Evolutionary conservation across 139 green algal genomes (phyloP), one percentile per base, ranked within the genome.

Genomic region (Chlorella vulgaris): DNA sequence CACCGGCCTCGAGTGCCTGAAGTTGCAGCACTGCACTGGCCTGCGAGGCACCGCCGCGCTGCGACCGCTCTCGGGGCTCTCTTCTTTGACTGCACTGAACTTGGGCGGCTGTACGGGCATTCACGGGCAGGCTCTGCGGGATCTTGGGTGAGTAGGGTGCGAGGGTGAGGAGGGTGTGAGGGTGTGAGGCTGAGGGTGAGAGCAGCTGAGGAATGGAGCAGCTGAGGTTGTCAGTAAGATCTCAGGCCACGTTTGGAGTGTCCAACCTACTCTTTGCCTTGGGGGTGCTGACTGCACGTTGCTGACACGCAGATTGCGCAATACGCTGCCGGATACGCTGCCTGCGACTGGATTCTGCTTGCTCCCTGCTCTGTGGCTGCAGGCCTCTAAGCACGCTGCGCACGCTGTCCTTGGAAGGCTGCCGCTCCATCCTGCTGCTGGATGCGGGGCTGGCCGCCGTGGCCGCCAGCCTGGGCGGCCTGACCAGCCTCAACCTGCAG

Each of bases 21-120:
- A 83, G 33, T 58, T 88, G 76, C 79, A 90, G 68, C 84, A 91
- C 74, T 90, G 85, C 80, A 39, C 63, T 5, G 83, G 63, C 1
- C 77, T 88, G 61, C 43, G 71, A 51, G 71, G 83, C 13, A 15
- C 66, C 0, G 51, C 22, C 10, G 74, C 80, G 7, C 67, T 88
- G 58, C n/a, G 21, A 15, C 26, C 61, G 51, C 62, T 88, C 24
- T 63, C 26, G 2, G 29, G 47, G 24, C 70, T 79, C 2, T 36
- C 51, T 19, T 22, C 18, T 10, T 65, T 88, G 3, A 60, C 70
- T 2, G 22, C 58, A 2, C 67, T 88, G 15, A 50, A 77, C 73
- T 74, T 88, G 36, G 55, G 65, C 8, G 86, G 83, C n/a, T 85
- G 86, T 26, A 58, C 36, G 38, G 55, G 36, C 74, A 29, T 80